phyloP scores from a whole-genome alignment of 306 rosid species.

The Casuarina equisetifolia region DNA sequence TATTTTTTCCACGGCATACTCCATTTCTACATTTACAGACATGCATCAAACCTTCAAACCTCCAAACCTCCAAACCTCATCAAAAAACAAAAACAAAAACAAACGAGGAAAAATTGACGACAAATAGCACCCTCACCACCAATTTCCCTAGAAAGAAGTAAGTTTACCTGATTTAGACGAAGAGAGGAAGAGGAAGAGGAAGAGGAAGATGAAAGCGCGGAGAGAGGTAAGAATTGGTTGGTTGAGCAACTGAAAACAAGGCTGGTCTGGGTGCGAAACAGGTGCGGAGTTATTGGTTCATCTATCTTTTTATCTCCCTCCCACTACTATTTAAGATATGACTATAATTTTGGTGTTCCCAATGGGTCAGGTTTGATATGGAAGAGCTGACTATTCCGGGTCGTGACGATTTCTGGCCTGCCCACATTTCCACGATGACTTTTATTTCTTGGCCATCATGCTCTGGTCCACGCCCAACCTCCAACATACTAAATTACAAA shows the following conservation, averaged over 20 bases:
- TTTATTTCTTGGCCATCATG: slow-evolving; percentile 2
- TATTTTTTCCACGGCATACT: slow-evolving; percentile 45
- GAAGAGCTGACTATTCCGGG: slow-evolving; percentile 51
- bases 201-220: neutral
- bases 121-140: neutral
- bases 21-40: slow-evolving; percentile 54
- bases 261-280: slow-evolving; percentile 47
- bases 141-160: neutral
- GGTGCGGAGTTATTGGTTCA: slow-evolving; percentile 45
- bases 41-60: slow-evolving; percentile 24
- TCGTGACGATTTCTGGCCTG: slow-evolving; percentile 32
- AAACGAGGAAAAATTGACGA: neutral
- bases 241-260: slow-evolving; percentile 42
- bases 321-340: slow-evolving; percentile 15
- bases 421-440: slow-evolving; percentile 24
- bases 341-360: slow-evolving; percentile 21
- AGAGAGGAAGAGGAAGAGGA: slow-evolving; percentile 19
- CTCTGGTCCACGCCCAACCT: slow-evolving; percentile 6
- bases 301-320: slow-evolving; percentile 26
- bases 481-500: neutral
- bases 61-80: slow-evolving; percentile 17
- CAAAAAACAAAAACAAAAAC: neutral
- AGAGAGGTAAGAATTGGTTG: slow-evolving; percentile 36
- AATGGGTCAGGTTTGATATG: slow-evolving; percentile 48
- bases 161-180: slow-evolving; percentile 42